Percentiles rank a stretch among this genome's conserved stretches.
Evolutionary conservation across 257 asterid genomes (phyloP).

Genomic region (Datura wrightii): DNA sequence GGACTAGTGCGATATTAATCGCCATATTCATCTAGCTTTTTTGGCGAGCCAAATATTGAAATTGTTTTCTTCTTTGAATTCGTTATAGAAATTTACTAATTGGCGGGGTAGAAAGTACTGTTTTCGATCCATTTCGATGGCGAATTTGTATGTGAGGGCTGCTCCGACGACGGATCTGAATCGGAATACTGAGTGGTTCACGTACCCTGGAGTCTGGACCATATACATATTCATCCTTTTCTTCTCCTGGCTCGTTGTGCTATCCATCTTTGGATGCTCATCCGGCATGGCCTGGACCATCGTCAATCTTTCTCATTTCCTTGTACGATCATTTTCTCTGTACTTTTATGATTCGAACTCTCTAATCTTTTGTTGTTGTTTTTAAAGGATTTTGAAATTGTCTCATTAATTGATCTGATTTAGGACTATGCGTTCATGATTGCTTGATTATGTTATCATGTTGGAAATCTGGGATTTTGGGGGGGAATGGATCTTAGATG

Average conservation of each 20-base stretch:
- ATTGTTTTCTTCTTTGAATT: no score
- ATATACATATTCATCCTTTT: conserved; percentile 80
- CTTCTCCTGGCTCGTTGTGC: conserved; percentile 79
- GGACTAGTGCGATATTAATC: background rate
- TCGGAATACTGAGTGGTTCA: conserved; percentile 95
- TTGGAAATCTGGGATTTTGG: conserved; percentile 10
- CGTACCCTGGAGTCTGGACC: conserved; percentile 97
- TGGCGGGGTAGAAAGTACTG: background rate
- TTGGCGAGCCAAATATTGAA: no score
- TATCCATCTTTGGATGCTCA: conserved; percentile 73
- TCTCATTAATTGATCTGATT: background rate
- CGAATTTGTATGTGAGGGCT: conserved; percentile 77
- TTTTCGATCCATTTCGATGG: conserved; percentile 46
- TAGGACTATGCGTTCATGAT: background rate
- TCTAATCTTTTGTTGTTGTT: background rate
- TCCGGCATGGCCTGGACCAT: conserved; percentile 97
- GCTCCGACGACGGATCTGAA: conserved; percentile 88
- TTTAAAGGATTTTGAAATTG: background rate
- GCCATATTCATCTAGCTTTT: background rate
- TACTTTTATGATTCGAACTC: background rate
- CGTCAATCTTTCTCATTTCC: conserved; percentile 78
- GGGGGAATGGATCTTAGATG: conserved; percentile 10
- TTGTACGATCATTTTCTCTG: background rate
- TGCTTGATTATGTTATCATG: background rate
- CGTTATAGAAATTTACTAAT: no score